These are phyloP conservation scores for Phytophthora crassamura DNA, from an alignment of 352 stramenopile species.

Conservation along the genomic window DNA sequence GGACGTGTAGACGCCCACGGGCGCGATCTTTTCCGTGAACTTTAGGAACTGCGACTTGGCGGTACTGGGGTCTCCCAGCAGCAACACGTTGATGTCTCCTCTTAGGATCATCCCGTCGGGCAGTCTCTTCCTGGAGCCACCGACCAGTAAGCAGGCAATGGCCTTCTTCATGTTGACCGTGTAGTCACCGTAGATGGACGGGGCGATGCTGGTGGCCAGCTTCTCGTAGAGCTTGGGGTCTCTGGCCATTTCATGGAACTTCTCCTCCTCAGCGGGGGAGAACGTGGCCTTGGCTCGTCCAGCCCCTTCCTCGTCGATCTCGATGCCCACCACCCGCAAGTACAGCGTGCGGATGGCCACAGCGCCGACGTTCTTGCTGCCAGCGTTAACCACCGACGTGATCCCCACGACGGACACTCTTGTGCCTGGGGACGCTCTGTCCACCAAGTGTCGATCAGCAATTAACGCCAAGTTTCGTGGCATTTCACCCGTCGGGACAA, in stretches of 20 bases:
- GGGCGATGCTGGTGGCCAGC: conserved; percentile 90
- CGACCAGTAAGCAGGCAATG: conserved; percentile 95
- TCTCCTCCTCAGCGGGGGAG: conserved; percentile 96
- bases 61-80: conserved; percentile 98
- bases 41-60: conserved; percentile 99
- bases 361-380: conserved; percentile 76
- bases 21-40: conserved; percentile 96
- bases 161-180: conserved; percentile 98
- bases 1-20: conserved; percentile 98
- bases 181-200: conserved; percentile 96
- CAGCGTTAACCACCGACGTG: conserved; percentile 93
- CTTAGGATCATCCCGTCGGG: conserved; percentile 97
- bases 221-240: conserved; percentile 95
- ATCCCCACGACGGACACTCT: conserved; percentile 96
- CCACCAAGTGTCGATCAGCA: conserved; percentile 95
- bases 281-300: conserved; percentile 94
- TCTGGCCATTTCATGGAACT: conserved; percentile 94
- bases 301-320: conserved; percentile 93
- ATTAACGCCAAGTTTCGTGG: conserved; percentile 95
- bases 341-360: conserved; percentile 94
- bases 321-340: conserved; percentile 96
- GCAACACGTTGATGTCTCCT: conserved; percentile 98
- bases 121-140: conserved; percentile 93
- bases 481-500: conserved; percentile 99
- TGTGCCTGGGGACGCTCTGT: conserved; percentile 95